These are phyloP conservation scores for Microsporum audouinii DNA, from an alignment of 2,329 filamentous ascomycete genomes.

Conservation along the genomic window DNA sequence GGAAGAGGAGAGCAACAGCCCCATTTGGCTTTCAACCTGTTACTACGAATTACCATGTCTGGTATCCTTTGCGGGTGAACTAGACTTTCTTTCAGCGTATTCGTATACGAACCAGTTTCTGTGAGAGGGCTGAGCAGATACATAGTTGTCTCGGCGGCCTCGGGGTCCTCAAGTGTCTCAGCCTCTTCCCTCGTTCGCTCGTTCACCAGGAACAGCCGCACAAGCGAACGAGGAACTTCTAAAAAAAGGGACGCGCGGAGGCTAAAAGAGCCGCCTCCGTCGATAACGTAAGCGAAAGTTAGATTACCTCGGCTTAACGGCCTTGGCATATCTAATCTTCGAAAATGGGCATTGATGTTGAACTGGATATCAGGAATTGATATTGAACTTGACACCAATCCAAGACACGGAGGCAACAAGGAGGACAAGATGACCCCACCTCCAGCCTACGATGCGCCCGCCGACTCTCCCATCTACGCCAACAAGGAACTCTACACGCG, in stretches of 20 bases:
- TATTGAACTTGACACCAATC: background rate
- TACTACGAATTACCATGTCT: background rate
- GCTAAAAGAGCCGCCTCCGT: too few species aligned
- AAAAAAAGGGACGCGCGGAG: too few species aligned
- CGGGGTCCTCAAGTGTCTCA: background rate
- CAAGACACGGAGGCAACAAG: background rate
- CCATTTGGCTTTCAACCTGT: background rate
- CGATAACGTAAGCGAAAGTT: background rate
- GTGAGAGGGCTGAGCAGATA: too few species aligned
- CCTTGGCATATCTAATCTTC: background rate
- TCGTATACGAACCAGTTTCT: background rate
- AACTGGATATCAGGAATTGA: too few species aligned
- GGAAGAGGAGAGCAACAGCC: too few species aligned
- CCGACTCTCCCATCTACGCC: constrained; percentile 26
- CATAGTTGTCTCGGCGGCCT: background rate
- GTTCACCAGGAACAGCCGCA: too few species aligned
- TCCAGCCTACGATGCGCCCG: constrained; percentile 30
- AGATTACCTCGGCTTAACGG: background rate
- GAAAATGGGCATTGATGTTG: too few species aligned
- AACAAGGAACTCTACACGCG: constrained; percentile 27
- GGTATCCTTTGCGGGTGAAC: background rate
- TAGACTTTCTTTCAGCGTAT: background rate
- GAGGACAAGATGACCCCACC: constrained; percentile 17
- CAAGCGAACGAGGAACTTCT: too few species aligned
- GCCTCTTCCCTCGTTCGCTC: too few species aligned